Evolutionary conservation across 192 early-diverging fungal species (phyloP).

Genomic region (Umbelopsis sp.): DNA sequence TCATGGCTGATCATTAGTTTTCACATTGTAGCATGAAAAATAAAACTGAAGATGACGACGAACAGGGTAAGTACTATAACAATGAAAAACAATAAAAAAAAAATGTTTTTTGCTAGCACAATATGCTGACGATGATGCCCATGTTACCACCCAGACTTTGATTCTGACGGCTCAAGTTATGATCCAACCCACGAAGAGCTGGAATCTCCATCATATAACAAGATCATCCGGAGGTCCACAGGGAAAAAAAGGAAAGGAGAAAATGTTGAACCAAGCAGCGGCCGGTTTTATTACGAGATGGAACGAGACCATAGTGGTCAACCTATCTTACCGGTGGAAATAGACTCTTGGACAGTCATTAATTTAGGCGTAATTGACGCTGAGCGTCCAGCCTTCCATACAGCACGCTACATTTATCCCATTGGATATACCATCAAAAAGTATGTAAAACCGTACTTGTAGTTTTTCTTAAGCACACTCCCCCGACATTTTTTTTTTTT

Average conservation of each 20-base stretch:
- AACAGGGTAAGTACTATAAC: neutral
- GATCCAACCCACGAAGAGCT: neutral
- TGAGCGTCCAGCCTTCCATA: slow-evolving; percentile 81
- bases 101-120: neutral
- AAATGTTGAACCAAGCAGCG: neutral
- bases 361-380: slow-evolving; percentile 74
- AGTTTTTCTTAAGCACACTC: too few relatives aligned
- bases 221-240: neutral
- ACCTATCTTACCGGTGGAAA: slow-evolving; percentile 74
- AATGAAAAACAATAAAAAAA: too few relatives aligned
- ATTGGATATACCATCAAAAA: slow-evolving; percentile 76
- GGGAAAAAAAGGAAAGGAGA: neutral
- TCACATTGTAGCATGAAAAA: neutral
- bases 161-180: neutral
- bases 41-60: neutral
- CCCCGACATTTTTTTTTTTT: too few relatives aligned
- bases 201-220: neutral
- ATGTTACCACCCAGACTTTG: neutral
- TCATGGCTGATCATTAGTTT: too few relatives aligned
- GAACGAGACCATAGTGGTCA: slow-evolving; percentile 64
- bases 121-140: neutral
- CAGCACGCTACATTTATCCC: slow-evolving; percentile 90
- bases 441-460: slow-evolving; percentile 25
- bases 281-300: slow-evolving; percentile 36
- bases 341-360: slow-evolving; percentile 79